Conservation (phyloP, 1,139 yeast genomes). For the Spencermartinsiella ligniputridi region DNA sequence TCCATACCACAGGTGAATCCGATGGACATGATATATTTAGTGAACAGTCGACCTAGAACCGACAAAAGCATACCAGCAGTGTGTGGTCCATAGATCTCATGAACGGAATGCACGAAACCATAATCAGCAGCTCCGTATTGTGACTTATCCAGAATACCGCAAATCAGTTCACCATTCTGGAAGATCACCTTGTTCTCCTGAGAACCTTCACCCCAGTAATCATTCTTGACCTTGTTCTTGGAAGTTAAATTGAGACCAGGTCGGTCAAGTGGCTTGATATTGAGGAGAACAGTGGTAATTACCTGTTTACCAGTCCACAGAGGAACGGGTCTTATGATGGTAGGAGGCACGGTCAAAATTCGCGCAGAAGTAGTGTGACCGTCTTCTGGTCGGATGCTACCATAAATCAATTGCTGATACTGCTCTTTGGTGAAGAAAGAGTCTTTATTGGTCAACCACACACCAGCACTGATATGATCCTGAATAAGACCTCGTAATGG, state of each 20-base stretch:
- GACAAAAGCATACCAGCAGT: slow-evolving; percentile 88
- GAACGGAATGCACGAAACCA: slow-evolving; percentile 94
- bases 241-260: slow-evolving; percentile 87
- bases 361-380: slow-evolving; percentile 81
- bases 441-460: slow-evolving; percentile 93
- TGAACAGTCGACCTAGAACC: slow-evolving; percentile 88
- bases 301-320: slow-evolving; percentile 99
- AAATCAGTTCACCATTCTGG: slow-evolving; percentile 77
- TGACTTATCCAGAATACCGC: slow-evolving; percentile 95
- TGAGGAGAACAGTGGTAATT: slow-evolving; percentile 76
- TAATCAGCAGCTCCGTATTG: slow-evolving; percentile 98
- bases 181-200: slow-evolving; percentile 82
- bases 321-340: slow-evolving; percentile 79
- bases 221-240: slow-evolving; percentile 85
- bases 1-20: slow-evolving; percentile 99
- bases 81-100: slow-evolving; percentile 89
- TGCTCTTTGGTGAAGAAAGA: slow-evolving; percentile 84
- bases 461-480: slow-evolving; percentile 98
- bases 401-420: slow-evolving; percentile 90
- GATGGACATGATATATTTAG: slow-evolving; percentile 85
- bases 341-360: slow-evolving; percentile 82
- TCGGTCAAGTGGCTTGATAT: slow-evolving; percentile 78
- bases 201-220: slow-evolving; percentile 88
- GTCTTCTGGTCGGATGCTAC: slow-evolving; percentile 95
- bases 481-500: slow-evolving; percentile 99